Conservation (phyloP, 495 filamentous ascomycete genomes). For the Podospora sp. region DNA sequence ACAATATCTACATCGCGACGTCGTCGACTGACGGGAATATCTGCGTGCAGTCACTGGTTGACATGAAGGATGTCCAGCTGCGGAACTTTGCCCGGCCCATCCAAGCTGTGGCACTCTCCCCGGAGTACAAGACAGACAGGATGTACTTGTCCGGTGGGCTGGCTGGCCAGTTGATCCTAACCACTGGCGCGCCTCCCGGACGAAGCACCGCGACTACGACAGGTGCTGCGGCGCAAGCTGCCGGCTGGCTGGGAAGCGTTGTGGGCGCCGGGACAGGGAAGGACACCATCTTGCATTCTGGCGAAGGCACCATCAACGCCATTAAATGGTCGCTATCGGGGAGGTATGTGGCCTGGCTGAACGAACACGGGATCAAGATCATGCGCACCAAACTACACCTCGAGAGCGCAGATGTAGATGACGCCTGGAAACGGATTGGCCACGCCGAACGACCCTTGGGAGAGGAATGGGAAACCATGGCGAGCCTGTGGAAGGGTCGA, state of each 20-base stretch:
- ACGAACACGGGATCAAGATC: conserved; percentile 94
- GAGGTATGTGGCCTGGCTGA: conserved; percentile 89
- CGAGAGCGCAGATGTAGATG: conserved; percentile 72
- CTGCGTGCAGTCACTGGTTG: conserved; percentile 79
- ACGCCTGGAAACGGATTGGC: conserved; percentile 93
- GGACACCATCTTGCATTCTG: conserved; percentile 86
- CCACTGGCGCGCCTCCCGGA: conserved; percentile 75
- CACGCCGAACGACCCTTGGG: conserved; percentile 83
- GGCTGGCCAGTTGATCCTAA: conserved; percentile 88
- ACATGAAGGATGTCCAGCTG: conserved; percentile 74
- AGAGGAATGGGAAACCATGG: conserved; percentile 90
- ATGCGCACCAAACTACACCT: conserved; percentile 89
- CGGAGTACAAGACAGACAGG: conserved; percentile 85
- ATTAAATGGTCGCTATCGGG: conserved; percentile 93
- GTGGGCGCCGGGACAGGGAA: conserved; percentile 79
- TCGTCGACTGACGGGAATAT: conserved; percentile 96
- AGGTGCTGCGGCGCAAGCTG: conserved; percentile 73
- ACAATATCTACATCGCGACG: conserved; percentile 87
- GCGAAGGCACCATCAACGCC: conserved; percentile 85
- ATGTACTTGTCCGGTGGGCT: conserved; percentile 88
- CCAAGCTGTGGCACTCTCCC: conserved; percentile 85
- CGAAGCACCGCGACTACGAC: conserved; percentile 78
- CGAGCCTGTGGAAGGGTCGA: conserved; percentile 86
- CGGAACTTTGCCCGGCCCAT: conserved; percentile 93
- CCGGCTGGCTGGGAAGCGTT: conserved; percentile 87